Evolutionary conservation across 345 rosid genomes (phyloP).

Genomic region (Eutrema japonicum): DNA sequence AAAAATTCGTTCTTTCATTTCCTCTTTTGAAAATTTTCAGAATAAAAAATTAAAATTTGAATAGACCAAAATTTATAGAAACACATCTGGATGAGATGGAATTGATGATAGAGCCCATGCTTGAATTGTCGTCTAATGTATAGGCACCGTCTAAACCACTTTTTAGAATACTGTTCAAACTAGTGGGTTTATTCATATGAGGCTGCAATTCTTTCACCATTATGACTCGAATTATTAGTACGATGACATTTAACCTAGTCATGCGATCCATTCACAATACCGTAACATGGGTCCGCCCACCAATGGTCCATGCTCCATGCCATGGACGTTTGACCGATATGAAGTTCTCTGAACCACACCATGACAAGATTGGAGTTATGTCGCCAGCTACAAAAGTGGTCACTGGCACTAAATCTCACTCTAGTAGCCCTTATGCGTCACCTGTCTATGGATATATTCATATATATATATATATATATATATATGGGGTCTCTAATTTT

Average conservation of each 20-base stretch:
- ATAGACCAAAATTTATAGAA: too few relatives aligned
- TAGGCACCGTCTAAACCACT: too few relatives aligned
- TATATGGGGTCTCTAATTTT: neutral
- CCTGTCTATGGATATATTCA: neutral
- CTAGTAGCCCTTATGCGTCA: neutral
- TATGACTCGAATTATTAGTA: neutral
- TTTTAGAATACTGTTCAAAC: too few relatives aligned
- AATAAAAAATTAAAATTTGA: too few relatives aligned
- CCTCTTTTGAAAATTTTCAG: too few relatives aligned
- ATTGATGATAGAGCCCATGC: too few relatives aligned
- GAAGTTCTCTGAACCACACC: neutral
- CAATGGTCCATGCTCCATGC: conserved; percentile 4
- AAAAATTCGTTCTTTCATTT: too few relatives aligned
- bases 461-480: too few relatives aligned
- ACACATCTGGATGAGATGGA: too few relatives aligned
- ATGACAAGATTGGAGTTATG: conserved; percentile 6
- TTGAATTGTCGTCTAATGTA: too few relatives aligned
- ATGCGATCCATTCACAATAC: conserved; percentile 2
- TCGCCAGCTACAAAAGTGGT: conserved; percentile 4
- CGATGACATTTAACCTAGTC: neutral
- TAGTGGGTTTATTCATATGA: too few relatives aligned
- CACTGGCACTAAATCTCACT: neutral
- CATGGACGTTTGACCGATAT: neutral
- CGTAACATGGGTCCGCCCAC: conserved; percentile 15
- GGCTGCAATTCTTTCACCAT: too few relatives aligned